Base-by-base conservation (phyloP, 140 eudicot genomes). In the Ambrosia hybrid region DNA sequence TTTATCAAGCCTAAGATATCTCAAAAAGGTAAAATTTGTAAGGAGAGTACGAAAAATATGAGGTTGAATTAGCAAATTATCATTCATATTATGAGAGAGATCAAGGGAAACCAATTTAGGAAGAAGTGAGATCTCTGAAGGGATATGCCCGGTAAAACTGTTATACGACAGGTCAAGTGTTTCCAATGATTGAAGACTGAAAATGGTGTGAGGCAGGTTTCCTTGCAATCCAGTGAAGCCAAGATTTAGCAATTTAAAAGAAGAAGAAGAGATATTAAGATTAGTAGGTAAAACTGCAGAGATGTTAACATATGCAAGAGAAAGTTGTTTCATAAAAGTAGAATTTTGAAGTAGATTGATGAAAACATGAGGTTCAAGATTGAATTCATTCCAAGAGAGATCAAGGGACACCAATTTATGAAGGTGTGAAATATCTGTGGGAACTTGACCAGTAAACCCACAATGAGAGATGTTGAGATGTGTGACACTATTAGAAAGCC, bases 331-430 rank as follows among this genome's bases (percentile, higher is more conserved):
- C n/a, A 48, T 1, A 9, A 48, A 13, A 48, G 4, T 48, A 6
- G 11, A 48, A 48, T 48, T 48, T 48, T 9, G n/a, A 48, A 48
- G 53, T 13, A 48, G 14, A 48, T 48, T 48, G 53, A 48, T 48
- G 53, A 48, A 48, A 48, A 48, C 53, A 11, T 48, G 53, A 48
- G 53, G 53, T 48, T 48, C 53, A 48, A 48, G 53, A 0, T 9
- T 9, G 3, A 48, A 1, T 3, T 1, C 51, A 48, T 48, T 48
- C 53, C 12, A 8, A 48, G 53, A 48, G 53, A 48, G 53, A 48
- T 48, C 53, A 48, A 48, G 53, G 53, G 53, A 48, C 53, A 48
- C 53, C 53, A 48, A 48, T 48, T 48, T 48, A 48, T 48, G 53
- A 48, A 48, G 53, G 53, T 1, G 53, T 48, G 53, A 48, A 48